These are phyloP conservation scores for Paracorniculantispora psalliotae DNA, from an alignment of 2,329 filamentous ascomycete genomes.

Conservation along the genomic window DNA sequence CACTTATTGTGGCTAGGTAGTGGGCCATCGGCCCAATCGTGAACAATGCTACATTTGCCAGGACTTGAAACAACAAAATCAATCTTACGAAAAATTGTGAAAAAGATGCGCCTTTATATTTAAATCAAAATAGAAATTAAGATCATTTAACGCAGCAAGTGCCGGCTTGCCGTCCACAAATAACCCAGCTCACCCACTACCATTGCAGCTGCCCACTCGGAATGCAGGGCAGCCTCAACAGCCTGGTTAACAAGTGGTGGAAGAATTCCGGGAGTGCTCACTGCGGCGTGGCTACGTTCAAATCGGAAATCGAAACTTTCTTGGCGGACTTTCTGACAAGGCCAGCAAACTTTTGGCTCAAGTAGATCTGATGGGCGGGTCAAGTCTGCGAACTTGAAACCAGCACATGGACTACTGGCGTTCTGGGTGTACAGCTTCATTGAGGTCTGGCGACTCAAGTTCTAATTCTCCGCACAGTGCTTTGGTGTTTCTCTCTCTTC, in stretches of 20 bases:
- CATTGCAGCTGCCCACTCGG: background rate
- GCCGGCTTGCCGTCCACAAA: too few species aligned
- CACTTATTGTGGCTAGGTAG: slow-evolving; percentile 10
- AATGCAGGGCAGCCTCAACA: background rate
- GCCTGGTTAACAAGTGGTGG: background rate
- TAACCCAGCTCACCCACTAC: too few species aligned
- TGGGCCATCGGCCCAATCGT: background rate
- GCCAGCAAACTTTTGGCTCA: background rate
- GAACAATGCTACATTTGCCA: too few species aligned
- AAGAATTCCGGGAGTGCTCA: background rate
- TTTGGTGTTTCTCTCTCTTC: background rate
- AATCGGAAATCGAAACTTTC: background rate
- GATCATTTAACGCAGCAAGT: too few species aligned
- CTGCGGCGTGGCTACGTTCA: background rate
- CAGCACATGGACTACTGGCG: background rate
- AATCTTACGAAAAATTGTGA: too few species aligned
- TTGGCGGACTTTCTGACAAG: background rate
- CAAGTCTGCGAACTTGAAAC: slow-evolving; percentile 4
- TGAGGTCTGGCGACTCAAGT: background rate
- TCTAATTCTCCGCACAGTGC: background rate
- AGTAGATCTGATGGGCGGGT: background rate
- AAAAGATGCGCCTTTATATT: too few species aligned
- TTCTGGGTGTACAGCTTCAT: slow-evolving; percentile 6
- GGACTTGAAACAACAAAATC: too few species aligned
- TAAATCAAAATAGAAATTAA: too few species aligned